A percentile compares a stretch with the other conserved stretches of the same genome.
phyloP scores from a whole-genome alignment of 2,329 filamentous ascomycete genomes.

The Aureobasidium lini region DNA sequence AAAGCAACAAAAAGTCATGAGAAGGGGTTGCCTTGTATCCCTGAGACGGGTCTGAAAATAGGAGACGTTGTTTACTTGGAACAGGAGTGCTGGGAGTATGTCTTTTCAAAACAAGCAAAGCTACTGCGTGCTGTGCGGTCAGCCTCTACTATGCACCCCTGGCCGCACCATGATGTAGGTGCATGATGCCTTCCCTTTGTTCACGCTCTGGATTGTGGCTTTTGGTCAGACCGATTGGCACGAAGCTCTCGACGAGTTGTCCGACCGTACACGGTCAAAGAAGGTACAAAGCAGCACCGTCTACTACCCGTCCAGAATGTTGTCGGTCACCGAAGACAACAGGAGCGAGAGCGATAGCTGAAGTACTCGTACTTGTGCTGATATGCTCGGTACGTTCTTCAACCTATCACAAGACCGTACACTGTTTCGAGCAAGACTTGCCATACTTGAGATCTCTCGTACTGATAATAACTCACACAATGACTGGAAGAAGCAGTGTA shows the following conservation, averaged over 20 bases:
- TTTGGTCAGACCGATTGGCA: background rate
- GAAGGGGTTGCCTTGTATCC: background rate
- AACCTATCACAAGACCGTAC: background rate
- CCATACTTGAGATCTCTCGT: background rate
- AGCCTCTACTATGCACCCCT: conserved; percentile 7
- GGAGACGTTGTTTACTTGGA: conserved; percentile 3
- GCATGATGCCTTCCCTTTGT: background rate
- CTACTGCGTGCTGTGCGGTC: background rate
- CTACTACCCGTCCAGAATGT: too few species aligned
- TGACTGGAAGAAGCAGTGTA: background rate
- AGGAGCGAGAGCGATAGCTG: background rate
- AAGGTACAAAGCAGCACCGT: background rate
- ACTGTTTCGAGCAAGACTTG: background rate
- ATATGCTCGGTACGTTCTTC: background rate
- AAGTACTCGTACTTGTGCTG: background rate
- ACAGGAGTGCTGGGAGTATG: background rate
- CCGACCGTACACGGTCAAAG: background rate
- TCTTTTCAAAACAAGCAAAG: conserved; percentile 1
- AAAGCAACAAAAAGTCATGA: background rate
- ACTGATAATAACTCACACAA: background rate
- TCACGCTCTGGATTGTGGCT: background rate
- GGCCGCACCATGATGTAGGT: conserved; percentile 8
- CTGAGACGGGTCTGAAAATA: background rate
- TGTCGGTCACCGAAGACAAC: too few species aligned
- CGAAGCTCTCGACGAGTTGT: background rate